Evolutionary conservation across 768 basidiomycete species (phyloP), one percentile per base, ranked within the genome.

Genomic region (Tremella mesenterica): DNA sequence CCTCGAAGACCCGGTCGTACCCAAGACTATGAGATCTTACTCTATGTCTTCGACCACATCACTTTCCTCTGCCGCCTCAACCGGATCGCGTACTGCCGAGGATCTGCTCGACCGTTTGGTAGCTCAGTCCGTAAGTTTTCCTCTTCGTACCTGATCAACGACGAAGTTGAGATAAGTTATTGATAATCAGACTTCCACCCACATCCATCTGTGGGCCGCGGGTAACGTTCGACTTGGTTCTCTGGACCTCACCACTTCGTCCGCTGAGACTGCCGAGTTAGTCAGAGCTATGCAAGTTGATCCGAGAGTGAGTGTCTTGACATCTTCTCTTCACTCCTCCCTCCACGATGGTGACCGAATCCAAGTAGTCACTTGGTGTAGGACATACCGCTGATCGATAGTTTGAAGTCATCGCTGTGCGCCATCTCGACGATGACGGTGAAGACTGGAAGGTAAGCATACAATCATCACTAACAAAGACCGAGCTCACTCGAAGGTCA

Each of bases 391-490:
- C 49, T 59, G 44, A 57, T 27, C 6, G 0, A 18, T 47, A 67
- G 65, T 70, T 70, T 39, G 61, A 59, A 30, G 43, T 64, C 44
- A 51, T 64, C 39, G 44, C 48, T 28, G 14, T 64, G 21, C 49
- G 44, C 10, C 56, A 60, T 38, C 54, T 65, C 31, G 63, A 48
- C 20, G 55, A 55, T 9, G 57, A 57, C 6, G 61, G 60, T 16
- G 67, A 66, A 33, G 68, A 70, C 46, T 70, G 68, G 65, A 67
- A 65, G 63, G 67, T 69, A 34, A 57, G 60, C 23, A 9, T 27
- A 18, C 10, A 20, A 47, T 18, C 38, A 27, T 43, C 5, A 6
- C 20, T 10, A 18, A 18, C 18, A 20, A 23, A n/a, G 13, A 26
- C 10, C 21, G 50, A 3, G 45, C 43, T 51, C n/a, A 41, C 38